Evolutionary conservation across 331 rosid genomes (phyloP), one percentile per base, ranked within the genome.

Genomic region (Dryas integrifolia): DNA sequence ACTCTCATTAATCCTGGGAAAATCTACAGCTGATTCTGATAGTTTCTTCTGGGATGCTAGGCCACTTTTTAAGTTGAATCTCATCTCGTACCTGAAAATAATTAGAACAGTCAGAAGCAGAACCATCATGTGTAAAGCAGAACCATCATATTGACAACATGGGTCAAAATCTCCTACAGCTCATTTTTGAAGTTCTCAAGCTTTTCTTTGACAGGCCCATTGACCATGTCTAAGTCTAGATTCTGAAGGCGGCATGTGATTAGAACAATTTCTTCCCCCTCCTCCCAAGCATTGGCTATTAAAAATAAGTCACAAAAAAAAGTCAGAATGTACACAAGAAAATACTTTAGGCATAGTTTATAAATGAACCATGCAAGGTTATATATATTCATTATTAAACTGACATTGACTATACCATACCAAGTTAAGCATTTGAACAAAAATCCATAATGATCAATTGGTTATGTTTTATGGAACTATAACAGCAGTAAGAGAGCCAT

Each of bases 261-360:
- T 76, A 94, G 58, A 84, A 94, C 96, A 80, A 94, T 85, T 73
- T 89, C 98, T 10, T 94, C 97, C 65, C 67, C 98, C 70, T 94
- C 98, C 91, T 94, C 98, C 98, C 98, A 94, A 48, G 98, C 98
- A 84, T 94, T 94, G 72, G 97, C 97, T 94, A 75, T 39, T 39
- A 14, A 76, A 24, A 76, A 10, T 1, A 58, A 24, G 60, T 38
- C 35, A 70, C 11, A 55, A 39, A 43, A 65, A 64, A 72, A 61
- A 9, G 69, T 80, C 30, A 73, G 69, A 10, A 69, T 50, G 3
- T 40, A 68, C 13, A 43, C 4, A 21, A 11, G 3, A 14, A 51
- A 6, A 3, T 51, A 38, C 46, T 5, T 62, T 8, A 5, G 40
- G 74, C 6, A 70, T 43, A 2, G 18, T 3, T 11, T 55, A 21